Percentiles rank a stretch among this genome's conserved stretches.
phyloP scores from a whole-genome alignment of 1,284 basidiomycete species.

The Fomitopsis pinicola region DNA sequence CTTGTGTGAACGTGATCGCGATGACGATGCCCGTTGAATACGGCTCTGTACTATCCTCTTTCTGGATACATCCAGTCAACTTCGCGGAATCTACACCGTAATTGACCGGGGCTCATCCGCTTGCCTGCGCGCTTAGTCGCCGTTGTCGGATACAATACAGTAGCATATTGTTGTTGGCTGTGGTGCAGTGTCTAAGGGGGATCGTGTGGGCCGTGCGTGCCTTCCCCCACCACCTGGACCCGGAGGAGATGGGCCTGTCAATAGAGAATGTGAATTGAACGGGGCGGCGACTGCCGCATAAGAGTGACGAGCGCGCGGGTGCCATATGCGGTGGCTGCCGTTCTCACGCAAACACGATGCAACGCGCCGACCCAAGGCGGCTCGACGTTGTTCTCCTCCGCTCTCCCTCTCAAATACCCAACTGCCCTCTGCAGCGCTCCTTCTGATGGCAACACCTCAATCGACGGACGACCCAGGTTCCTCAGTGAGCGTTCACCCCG shows the following conservation, averaged over 20 bases:
- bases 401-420: slow-evolving; percentile 25
- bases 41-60: neutral
- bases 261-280: neutral
- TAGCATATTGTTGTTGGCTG: neutral
- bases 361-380: slow-evolving; percentile 22
- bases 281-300: neutral
- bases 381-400: slow-evolving; percentile 23
- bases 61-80: neutral
- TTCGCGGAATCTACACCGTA: neutral
- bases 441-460: slow-evolving; percentile 24
- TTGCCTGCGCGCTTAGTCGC: neutral
- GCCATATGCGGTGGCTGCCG: slow-evolving; percentile 8
- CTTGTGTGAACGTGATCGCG: neutral
- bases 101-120: neutral
- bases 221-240: neutral
- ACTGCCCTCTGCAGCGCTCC: slow-evolving; percentile 25
- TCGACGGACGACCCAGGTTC: slow-evolving; percentile 17
- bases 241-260: neutral
- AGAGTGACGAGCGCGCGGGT: slow-evolving; percentile 2
- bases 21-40: neutral
- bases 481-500: slow-evolving; percentile 11
- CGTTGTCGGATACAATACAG: neutral
- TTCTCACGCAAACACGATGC: slow-evolving; percentile 26
- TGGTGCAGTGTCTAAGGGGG: neutral
- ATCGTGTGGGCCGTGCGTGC: neutral